Evolutionary conservation across 306 rosid species (phyloP).

Genomic region (Cucurbita moschata): DNA sequence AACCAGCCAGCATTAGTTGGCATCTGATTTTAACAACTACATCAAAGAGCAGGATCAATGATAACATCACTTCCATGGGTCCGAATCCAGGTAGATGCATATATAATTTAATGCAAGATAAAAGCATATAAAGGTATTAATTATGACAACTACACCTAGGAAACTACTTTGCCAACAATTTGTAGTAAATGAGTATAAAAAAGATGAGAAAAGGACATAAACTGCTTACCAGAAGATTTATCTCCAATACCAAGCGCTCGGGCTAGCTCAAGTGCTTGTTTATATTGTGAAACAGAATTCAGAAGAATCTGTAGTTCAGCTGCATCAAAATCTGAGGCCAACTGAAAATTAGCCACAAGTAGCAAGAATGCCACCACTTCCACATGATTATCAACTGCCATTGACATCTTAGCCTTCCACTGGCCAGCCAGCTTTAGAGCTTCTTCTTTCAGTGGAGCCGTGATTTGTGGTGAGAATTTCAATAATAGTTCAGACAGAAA

Average conservation of each 20-base stretch:
- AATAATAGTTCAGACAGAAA: constrained; percentile 23
- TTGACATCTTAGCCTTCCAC: constrained; percentile 28
- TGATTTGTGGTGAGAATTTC: constrained; percentile 21
- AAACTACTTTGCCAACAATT: constrained; percentile 3
- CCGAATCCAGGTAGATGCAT: too few species aligned
- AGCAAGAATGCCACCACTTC: constrained; percentile 31
- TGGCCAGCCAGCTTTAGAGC: constrained; percentile 23
- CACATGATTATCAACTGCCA: constrained; percentile 2
- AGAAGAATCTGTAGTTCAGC: constrained; percentile 22
- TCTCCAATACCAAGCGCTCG: constrained; percentile 12
- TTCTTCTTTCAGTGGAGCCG: constrained; percentile 21
- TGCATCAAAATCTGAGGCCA: constrained; percentile 18
- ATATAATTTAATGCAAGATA: neutral
- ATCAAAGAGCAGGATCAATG: neutral
- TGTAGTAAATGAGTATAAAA: neutral
- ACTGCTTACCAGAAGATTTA: constrained; percentile 21
- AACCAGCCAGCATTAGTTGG: neutral
- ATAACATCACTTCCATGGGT: neutral
- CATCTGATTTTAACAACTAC: neutral
- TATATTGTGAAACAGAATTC: constrained; percentile 14
- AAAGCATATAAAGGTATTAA: neutral
- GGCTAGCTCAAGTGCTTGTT: constrained; percentile 14
- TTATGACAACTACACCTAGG: neutral
- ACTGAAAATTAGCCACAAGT: constrained; percentile 19
- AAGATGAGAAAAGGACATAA: neutral